These are phyloP conservation scores for Perkinsus marinus DNA, from an alignment of 169 alveolate species.

Conservation along the genomic window DNA sequence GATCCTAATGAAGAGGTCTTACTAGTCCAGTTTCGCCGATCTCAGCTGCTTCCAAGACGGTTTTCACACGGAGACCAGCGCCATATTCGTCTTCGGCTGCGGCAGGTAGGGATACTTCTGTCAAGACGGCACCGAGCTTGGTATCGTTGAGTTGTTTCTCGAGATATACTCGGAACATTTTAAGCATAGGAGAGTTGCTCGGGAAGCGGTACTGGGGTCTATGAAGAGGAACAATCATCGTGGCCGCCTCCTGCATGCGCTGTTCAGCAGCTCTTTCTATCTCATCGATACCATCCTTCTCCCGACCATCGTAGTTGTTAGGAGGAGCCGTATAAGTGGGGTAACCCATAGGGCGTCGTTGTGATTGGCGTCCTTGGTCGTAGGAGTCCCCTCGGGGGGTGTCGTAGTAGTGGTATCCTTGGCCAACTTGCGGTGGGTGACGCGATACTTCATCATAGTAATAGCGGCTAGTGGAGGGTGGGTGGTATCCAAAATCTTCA, in stretches of 20 bases:
- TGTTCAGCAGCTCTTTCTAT: neutral
- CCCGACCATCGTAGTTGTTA: too few relatives aligned
- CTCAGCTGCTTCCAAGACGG: neutral
- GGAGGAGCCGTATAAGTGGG: too few relatives aligned
- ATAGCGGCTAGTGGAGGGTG: neutral
- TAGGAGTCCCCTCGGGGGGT: too few relatives aligned
- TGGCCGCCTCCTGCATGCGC: neutral
- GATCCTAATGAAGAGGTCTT: too few relatives aligned
- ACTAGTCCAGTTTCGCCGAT: neutral
- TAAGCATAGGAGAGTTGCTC: neutral
- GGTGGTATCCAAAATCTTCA: neutral
- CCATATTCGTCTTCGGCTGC: neutral
- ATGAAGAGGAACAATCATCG: neutral
- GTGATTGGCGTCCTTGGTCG: too few relatives aligned
- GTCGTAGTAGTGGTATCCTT: too few relatives aligned
- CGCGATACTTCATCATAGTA: neutral
- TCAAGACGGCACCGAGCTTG: neutral
- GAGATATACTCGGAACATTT: neutral
- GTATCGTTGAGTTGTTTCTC: neutral
- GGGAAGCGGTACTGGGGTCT: neutral
- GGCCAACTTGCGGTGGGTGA: too few relatives aligned
- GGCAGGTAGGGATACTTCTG: neutral
- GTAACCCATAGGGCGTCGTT: too few relatives aligned
- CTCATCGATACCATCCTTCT: neutral
- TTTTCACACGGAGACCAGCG: neutral